phyloP scores from a whole-genome alignment of 202 grass and related monocot species.

The Zoysia matrella region DNA sequence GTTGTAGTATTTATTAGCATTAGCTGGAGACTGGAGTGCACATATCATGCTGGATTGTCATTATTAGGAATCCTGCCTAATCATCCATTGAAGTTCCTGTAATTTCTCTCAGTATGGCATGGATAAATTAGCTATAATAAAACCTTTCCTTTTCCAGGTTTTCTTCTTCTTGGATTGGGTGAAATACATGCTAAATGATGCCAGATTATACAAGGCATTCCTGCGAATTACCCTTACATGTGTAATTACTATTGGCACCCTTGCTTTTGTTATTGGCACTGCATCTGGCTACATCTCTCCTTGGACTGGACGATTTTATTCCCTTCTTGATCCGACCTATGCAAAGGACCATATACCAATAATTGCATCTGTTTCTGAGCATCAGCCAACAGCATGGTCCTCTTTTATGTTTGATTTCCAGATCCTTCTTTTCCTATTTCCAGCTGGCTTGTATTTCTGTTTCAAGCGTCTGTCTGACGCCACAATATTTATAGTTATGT shows the following conservation, averaged over 20 bases:
- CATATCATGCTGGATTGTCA: not conserved
- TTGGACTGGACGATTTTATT: constrained; percentile 97
- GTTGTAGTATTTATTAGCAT: constrained; percentile 2
- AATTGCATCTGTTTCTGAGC: constrained; percentile 97
- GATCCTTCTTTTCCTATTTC: constrained; percentile 98
- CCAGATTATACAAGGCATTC: constrained; percentile 84
- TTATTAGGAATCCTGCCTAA: not conserved
- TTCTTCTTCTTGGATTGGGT: constrained; percentile 99
- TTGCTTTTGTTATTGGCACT: constrained; percentile 93
- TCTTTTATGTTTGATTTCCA: constrained; percentile 99
- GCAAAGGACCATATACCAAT: constrained; percentile 99
- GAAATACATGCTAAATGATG: constrained; percentile 92
- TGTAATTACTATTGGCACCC: constrained; percentile 69
- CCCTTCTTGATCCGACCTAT: constrained; percentile 96
- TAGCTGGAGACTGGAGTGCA: not conserved
- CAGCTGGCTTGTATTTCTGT: constrained; percentile 96
- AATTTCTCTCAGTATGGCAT: constrained; percentile 20
- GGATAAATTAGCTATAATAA: constrained; percentile 9
- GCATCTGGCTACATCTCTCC: constrained; percentile 98
- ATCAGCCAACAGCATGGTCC: constrained; percentile 99
- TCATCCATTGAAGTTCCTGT: constrained; percentile 7
- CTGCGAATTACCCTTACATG: constrained; percentile 87
- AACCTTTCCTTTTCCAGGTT: constrained; percentile 64
- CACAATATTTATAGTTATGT: constrained; percentile 97
- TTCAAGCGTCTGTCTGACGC: constrained; percentile 94